phyloP scores from a whole-genome alignment of 2,329 filamentous ascomycete genomes.

The Diatrype stigma region DNA sequence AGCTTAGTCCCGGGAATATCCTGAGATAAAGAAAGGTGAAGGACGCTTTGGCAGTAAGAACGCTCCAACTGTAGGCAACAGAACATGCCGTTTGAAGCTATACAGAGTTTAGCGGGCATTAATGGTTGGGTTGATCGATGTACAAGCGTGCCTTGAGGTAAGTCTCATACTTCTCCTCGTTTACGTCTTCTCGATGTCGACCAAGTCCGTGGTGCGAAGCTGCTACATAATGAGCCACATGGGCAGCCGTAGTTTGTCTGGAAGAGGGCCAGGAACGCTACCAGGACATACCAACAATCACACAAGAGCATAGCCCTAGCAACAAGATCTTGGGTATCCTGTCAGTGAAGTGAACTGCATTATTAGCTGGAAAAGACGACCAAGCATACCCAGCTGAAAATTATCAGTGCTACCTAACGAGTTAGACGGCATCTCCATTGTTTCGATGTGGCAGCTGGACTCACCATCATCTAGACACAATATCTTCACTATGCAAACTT shows the following conservation, averaged over 20 bases:
- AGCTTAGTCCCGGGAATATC: conserved; percentile 22
- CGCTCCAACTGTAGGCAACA: conserved; percentile 24
- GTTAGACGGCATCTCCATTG: background rate
- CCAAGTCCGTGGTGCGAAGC: conserved; percentile 10
- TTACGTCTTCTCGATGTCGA: conserved; percentile 7
- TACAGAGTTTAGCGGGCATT: background rate
- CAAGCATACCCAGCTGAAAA: background rate
- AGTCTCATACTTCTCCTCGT: conserved; percentile 8
- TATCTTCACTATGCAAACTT: background rate
- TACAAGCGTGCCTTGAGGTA: conserved; percentile 8
- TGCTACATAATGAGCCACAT: background rate
- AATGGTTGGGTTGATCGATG: background rate
- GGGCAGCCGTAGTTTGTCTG: too few relatives aligned
- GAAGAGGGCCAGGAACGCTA: too few relatives aligned
- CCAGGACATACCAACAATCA: background rate
- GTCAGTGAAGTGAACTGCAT: too few relatives aligned
- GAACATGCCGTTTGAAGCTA: conserved; percentile 20
- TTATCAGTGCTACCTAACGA: background rate
- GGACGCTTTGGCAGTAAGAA: conserved; percentile 26
- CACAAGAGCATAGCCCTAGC: background rate
- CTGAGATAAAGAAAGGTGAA: conserved; percentile 29
- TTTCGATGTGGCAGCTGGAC: too few relatives aligned
- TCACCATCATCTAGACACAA: background rate
- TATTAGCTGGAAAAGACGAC: too few relatives aligned
- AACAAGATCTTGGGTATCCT: background rate